Evolutionary conservation across 306 rosid genomes (phyloP), one percentile per base, ranked within the genome.

Genomic region (Begonia peltatifolia): DNA sequence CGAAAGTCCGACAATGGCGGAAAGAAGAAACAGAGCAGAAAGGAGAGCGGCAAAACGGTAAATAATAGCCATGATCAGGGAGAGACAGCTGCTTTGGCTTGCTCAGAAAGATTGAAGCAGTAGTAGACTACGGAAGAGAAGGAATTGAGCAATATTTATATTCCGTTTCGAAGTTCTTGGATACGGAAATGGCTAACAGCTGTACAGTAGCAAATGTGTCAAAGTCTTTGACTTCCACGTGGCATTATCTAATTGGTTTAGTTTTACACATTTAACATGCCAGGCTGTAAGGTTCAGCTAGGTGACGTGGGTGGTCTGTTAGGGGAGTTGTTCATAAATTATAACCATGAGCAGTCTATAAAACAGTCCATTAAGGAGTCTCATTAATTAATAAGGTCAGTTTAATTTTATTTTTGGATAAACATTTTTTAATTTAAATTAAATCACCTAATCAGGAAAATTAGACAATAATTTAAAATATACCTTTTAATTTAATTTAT

Each of bases 41-140:
- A 14, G 13, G 7, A 23, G 14, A 3, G 59, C 53, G 71, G 82
- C 76, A 65, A 50, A 1, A 0, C 35, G 46, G 88, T 53, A 54
- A 73, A 53, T 48, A 52, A 10, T 11, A 0, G 6, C 41, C 95
- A 82, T 86, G 0, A 6, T 12, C 0, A 2, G 1, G 56, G 61
- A 54, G 16, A 2, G 54, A 6, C 4, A 5, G 14, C 48, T 44
- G 7, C 14, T 44, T 42, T 44, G 48, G 12, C 48, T 44, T 44
- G 48, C 6, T 10, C 14, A 3, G 48, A n/a, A 44, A 44, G 48
- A 44, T 44, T 44, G 5, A 42, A 1, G 11, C 9, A 44, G 48
- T 1, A 10, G 12, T 44, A n/a, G 14, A 44, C 11, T 2, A 44
- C 0, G n/a, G 2, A 10, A n/a, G 13, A 44, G 48, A 44, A 44